phyloP scores from a whole-genome alignment of 1,284 basidiomycete genomes.

The Exsudoporus floridanus region DNA sequence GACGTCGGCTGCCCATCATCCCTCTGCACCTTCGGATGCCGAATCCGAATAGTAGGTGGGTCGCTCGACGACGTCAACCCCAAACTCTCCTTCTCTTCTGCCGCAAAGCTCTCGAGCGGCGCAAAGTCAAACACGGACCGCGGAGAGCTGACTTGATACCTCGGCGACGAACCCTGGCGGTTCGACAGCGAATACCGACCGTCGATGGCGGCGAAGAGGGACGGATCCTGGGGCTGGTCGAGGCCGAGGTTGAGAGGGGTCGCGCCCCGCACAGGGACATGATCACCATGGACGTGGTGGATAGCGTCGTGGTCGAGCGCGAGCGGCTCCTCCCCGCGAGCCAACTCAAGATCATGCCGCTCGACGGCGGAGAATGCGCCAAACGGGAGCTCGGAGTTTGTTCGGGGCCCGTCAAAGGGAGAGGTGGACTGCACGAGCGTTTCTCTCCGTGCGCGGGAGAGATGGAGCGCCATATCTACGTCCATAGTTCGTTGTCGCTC shows the following conservation, averaged over 20 bases:
- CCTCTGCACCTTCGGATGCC: constrained; percentile 10
- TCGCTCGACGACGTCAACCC: constrained; percentile 48
- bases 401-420: constrained; percentile 23
- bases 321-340: constrained; percentile 38
- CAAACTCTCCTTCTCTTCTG: constrained; percentile 63
- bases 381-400: constrained; percentile 30
- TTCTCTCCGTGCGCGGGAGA: constrained; percentile 70
- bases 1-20: constrained; percentile 6
- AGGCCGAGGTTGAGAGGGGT: constrained; percentile 34
- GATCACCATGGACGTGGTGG: constrained; percentile 12
- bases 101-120: constrained; percentile 79
- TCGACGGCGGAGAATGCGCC: constrained; percentile 45
- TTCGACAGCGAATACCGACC: constrained; percentile 18
- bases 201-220: constrained; percentile 42
- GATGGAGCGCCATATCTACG: constrained; percentile 81
- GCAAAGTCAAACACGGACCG: constrained; percentile 72
- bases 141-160: constrained; percentile 57
- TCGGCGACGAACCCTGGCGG: constrained; percentile 42
- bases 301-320: constrained; percentile 18
- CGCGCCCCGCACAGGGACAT: constrained; percentile 4
- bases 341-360: constrained; percentile 45
- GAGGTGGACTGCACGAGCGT: constrained; percentile 46
- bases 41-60: constrained; percentile 26
- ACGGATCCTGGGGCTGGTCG: constrained; percentile 48
- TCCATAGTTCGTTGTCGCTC: constrained; percentile 85